Conservation (phyloP, 2,329 filamentous ascomycete genomes). For the Ilyonectria destructans region DNA sequence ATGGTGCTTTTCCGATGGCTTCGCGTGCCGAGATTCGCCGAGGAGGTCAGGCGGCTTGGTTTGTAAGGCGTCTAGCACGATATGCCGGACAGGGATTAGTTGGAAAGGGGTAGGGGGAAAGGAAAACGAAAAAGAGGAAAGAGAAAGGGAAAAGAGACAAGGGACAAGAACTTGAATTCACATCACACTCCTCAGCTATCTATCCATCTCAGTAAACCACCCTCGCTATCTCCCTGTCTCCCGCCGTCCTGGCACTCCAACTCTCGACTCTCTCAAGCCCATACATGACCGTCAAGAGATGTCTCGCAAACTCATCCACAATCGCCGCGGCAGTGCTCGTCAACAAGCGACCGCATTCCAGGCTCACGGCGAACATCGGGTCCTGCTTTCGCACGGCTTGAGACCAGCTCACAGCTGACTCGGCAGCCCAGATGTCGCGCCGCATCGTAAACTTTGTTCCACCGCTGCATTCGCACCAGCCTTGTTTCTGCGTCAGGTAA, state of each 20-base stretch:
- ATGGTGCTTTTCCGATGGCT: background rate
- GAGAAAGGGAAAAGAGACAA: background rate
- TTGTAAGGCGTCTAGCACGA: background rate
- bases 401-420: constrained; percentile 3
- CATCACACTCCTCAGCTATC: background rate
- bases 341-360: constrained; percentile 20
- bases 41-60: background rate
- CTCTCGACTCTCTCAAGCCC: constrained; percentile 27
- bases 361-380: constrained; percentile 20
- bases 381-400: constrained; percentile 13
- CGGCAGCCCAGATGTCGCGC: constrained; percentile 15
- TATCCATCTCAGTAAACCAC: background rate
- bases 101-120: background rate
- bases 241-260: constrained; percentile 21
- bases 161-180: too few species aligned
- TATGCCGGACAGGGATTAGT: background rate
- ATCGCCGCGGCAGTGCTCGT: background rate
- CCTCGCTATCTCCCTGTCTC: background rate
- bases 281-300: constrained; percentile 25
- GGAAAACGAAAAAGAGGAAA: background rate
- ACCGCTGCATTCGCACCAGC: constrained; percentile 20
- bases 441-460: constrained; percentile 19
- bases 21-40: background rate
- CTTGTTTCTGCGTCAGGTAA: constrained; percentile 20
- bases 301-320: constrained; percentile 25